Evolutionary conservation across 2,329 filamentous ascomycete species (phyloP), one percentile per base, ranked within the genome.

Genomic region (Sphaerulina musiva): DNA sequence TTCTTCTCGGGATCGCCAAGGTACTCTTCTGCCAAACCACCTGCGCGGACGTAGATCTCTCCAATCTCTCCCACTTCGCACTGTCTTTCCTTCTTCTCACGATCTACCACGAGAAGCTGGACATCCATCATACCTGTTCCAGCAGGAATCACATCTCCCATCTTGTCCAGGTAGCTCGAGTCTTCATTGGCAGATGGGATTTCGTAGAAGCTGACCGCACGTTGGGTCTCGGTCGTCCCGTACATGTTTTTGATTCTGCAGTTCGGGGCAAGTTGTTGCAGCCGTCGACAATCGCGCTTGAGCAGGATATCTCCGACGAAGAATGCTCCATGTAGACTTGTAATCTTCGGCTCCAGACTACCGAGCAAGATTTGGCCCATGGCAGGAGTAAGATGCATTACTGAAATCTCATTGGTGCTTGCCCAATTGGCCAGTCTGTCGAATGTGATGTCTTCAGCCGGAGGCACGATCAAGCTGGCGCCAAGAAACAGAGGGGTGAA

Each of bases 291-390:
- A 64, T 97, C 92, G 66, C 83, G 80, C 67, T 84, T 95, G 59
- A 89, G 95, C 46, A 97, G 72, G 34, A 96, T 77, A 66, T 97
- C 92, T 32, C 93, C 93, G 1, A 97, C 92, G 59, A 92, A 97
- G 76, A 97, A 92, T 14, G 85, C 89, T 54, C 83, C 78, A 54
- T 85, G 78, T n/a, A 97, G 76, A 10, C 80, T 77, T 4, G 59
- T 58, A 34, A 71, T 62, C 58, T 70, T 70, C 1, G 89, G 86
- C 65, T 96, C 95, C 61, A 87, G 72, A 0, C 88, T 84, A 42
- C 90, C 91, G n/a, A 92, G 85, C 1, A 97, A 75, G 57, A 97
- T 93, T 64, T 96, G 89, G 52, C 91, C 91, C 91, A 97, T 96
- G 54, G 93, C 93, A 8, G 93, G 93, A 1, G 93, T 98, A 39